Evolutionary conservation across 139 green algal species (phyloP), one percentile per base, ranked within the genome.

Genomic region (Spirogloea muscicola): DNA sequence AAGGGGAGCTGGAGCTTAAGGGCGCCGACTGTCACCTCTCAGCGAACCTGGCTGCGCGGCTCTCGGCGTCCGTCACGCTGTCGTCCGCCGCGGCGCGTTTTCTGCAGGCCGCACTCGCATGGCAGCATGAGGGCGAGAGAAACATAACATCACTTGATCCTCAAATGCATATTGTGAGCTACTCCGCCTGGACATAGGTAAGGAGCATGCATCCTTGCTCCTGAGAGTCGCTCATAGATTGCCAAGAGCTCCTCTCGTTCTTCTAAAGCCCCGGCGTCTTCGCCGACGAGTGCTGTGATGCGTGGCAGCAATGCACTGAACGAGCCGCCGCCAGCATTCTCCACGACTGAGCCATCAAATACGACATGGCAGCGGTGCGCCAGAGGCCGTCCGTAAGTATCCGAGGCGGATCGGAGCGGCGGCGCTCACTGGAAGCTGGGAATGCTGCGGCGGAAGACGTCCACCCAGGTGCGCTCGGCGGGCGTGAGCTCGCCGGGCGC

Each of bases 391-490:
- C 16, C 44, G 16, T 55, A 25, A 55, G 44, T 18, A 55, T 25
- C 44, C 44, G 16, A 55, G 16, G 44, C 18, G 44, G 44, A 55
- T 18, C 18, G 44, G 16, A 18, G 16, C 44, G 18, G 18, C 44
- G 18, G 18, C 44, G 18, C 65, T 44, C 34, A 81, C 72, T 48
- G 68, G 39, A 80, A 80, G 13, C 40, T n/a, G 9, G 71, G 68
- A 49, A 80, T 74, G 44, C 72, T 80, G 27, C 43, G 39, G 7
- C 72, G 68, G 66, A 80, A 80, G 5, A 80, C 65, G 29, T 80
- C 66, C 31, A 80, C 58, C 72, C 72, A 80, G 7, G 66, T 77
- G 4, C n/a, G 65, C 34, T 72, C 58, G 0, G 61, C 58, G 36
- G 37, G 21, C 18, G 69, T 77, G 13, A 29, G 18, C 48, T 77